Conservation (phyloP, 495 filamentous ascomycete genomes). For the Neurospora sublineolata region DNA sequence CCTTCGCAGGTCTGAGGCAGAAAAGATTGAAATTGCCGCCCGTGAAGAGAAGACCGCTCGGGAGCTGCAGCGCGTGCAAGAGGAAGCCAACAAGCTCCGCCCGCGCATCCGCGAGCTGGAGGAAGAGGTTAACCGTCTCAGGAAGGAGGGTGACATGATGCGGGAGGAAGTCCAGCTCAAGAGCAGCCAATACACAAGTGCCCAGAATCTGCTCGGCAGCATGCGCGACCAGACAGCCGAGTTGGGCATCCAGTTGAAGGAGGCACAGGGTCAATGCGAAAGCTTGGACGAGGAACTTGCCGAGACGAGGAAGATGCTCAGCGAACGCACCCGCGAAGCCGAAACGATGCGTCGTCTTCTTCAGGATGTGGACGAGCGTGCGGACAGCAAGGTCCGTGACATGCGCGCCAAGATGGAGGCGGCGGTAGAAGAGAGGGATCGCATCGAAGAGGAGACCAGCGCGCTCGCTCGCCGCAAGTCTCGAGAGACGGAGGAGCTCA, state of each 20-base stretch:
- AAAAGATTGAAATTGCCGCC: slow-evolving; percentile 65
- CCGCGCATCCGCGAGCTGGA: slow-evolving; percentile 58
- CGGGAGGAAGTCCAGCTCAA: slow-evolving; percentile 76
- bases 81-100: slow-evolving; percentile 54
- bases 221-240: slow-evolving; percentile 89
- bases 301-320: slow-evolving; percentile 78
- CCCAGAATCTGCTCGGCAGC: slow-evolving; percentile 73
- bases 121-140: slow-evolving; percentile 52
- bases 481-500: slow-evolving; percentile 79
- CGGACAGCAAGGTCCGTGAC: slow-evolving; percentile 70
- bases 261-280: slow-evolving; percentile 69
- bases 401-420: slow-evolving; percentile 83
- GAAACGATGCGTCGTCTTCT: slow-evolving; percentile 91
- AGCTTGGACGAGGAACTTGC: slow-evolving; percentile 87
- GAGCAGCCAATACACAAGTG: slow-evolving; percentile 71
- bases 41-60: slow-evolving; percentile 52
- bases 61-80: slow-evolving; percentile 58
- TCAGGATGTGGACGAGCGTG: slow-evolving; percentile 71
- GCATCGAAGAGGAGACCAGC: slow-evolving; percentile 81
- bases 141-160: slow-evolving; percentile 51
- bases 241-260: slow-evolving; percentile 85
- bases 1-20: slow-evolving; percentile 59
- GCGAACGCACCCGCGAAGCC: slow-evolving; percentile 82
- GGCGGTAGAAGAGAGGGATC: slow-evolving; percentile 81
- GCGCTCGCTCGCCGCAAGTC: slow-evolving; percentile 61